Evolutionary conservation across 169 alveolate genomes (phyloP), one percentile per base, ranked within the genome.

Genomic region (Eimeria praecox): DNA sequence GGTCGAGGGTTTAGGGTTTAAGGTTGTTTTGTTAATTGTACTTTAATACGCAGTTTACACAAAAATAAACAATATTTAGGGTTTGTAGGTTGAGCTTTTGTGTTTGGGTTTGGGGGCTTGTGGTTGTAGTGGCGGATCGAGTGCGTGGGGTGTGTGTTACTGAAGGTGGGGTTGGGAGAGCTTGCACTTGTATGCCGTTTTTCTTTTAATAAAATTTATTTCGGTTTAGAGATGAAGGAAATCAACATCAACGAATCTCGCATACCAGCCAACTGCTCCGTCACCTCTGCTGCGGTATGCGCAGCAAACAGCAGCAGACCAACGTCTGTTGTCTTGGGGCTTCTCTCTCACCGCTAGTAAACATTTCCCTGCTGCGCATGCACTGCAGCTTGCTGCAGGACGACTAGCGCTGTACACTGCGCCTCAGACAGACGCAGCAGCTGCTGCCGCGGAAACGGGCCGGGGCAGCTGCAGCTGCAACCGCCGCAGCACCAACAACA

Each of bases 111-210:
- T 40, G n/a, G 30, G 66, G 88, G 66, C 64, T 78, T 20, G 24
- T 9, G 38, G 64, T 42, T 0, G 64, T 9, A 27, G 88, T 0
- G 40, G 44, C 66, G 66, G 64, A 44, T 78, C 88, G 44, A 78
- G 88, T 42, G 62, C 83, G 88, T 44, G 88, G 62, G 88, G 88
- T 42, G 38, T 78, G 88, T 78, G 88, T 78, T 78, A 78, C 38
- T 42, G 44, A 38, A 6, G 88, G 88, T 78, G 88, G 88, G 88
- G 88, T 78, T 78, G 38, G 16, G 8, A 30, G n/a, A 4, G 66
- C 3, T 8, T 44, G 88, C 88, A 73, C 33, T 73, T 73, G 54
- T 73, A 38, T 3, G 10, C 42, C 6, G 2, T 38, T 20, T 38
- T 0, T 73, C 20, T 12, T 20, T 38, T 20, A 38, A 38, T 38